Conservation (phyloP, 805 yeast genomes). For the Sugiyamaella chiloensis region DNA sequence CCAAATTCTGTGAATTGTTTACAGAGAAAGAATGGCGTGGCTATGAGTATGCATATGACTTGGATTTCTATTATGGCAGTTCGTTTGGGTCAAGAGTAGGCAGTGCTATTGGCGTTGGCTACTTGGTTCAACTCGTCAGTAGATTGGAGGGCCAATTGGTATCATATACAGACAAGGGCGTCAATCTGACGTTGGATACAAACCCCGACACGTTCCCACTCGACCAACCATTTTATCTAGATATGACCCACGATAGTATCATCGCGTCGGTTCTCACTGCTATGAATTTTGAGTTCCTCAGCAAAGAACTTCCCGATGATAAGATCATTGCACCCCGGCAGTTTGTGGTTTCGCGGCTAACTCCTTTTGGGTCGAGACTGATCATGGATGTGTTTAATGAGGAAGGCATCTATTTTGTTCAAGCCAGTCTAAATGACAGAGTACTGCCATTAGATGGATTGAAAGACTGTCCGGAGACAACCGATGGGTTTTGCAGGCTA, state of each 20-base stretch:
- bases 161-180: conserved; percentile 45
- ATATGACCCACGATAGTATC: conserved; percentile 76
- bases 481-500: conserved; percentile 35
- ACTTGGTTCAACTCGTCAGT: conserved; percentile 41
- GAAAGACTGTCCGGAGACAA: conserved; percentile 32
- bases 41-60: conserved; percentile 57
- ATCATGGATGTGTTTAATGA: conserved; percentile 35
- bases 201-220: conserved; percentile 37
- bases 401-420: conserved; percentile 25
- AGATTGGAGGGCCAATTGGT: conserved; percentile 47
- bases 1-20: conserved; percentile 66
- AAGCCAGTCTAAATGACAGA: conserved; percentile 37
- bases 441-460: conserved; percentile 37
- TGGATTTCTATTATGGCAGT: conserved; percentile 55
- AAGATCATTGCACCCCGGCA: conserved; percentile 41
- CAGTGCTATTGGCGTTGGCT: conserved; percentile 58
- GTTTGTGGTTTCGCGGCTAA: conserved; percentile 37
- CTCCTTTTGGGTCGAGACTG: conserved; percentile 41
- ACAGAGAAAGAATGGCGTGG: conserved; percentile 64
- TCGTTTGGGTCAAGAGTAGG: conserved; percentile 63
- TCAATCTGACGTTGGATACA: conserved; percentile 41
- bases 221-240: conserved; percentile 56
- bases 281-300: conserved; percentile 48
- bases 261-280: conserved; percentile 60
- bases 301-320: conserved; percentile 43